Conservation (phyloP, 106 monocot species). For the Hemerocallis citrina region DNA sequence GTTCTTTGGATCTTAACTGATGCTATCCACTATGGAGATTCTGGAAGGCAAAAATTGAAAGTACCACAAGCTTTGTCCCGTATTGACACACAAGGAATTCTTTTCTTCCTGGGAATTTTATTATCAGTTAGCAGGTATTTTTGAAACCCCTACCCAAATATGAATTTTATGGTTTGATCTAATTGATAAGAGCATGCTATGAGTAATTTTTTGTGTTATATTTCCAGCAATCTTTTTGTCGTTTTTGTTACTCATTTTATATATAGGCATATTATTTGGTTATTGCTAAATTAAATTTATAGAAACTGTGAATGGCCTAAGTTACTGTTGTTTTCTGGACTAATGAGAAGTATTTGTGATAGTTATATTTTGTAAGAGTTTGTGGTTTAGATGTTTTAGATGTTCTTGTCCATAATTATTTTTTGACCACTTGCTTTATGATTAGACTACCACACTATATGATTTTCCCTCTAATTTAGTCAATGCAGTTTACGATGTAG, state of each 20-base stretch:
- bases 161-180: neutral
- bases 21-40: slow-evolving; percentile 94
- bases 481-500: neutral
- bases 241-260: neutral
- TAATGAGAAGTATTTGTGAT: neutral
- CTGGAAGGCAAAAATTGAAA: slow-evolving; percentile 80
- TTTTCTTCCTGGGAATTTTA: slow-evolving; percentile 95
- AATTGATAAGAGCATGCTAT: neutral
- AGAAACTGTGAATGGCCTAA: neutral
- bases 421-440: neutral
- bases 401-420: neutral
- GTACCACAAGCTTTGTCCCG: slow-evolving; percentile 96
- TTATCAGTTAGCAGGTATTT: slow-evolving; percentile 86
- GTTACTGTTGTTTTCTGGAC: neutral
- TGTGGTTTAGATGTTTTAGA: neutral
- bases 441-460: no score
- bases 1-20: slow-evolving; percentile 97
- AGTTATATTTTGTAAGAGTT: neutral
- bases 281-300: neutral
- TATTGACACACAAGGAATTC: slow-evolving; percentile 93
- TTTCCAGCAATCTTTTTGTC: neutral
- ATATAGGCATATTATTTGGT: neutral
- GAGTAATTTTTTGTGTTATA: neutral
- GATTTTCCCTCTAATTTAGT: neutral
- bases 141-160: neutral